Evolutionary conservation across 83 land plant genomes (phyloP).

Genomic region (Thuja plicata): DNA sequence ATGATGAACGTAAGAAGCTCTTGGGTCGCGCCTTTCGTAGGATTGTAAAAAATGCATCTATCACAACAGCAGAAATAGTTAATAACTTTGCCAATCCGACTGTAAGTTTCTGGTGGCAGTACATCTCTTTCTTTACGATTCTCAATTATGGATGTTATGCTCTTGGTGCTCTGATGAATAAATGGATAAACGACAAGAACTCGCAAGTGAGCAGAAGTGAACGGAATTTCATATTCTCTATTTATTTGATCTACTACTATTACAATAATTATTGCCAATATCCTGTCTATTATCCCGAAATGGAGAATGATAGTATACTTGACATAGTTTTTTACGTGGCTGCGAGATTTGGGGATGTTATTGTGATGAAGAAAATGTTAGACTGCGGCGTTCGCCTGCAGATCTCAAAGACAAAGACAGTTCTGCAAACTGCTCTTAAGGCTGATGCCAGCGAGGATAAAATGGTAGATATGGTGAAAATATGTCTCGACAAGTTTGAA

Average conservation of each 20-base stretch:
- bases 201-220: neutral
- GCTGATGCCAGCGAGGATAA: neutral
- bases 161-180: neutral
- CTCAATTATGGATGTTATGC: neutral
- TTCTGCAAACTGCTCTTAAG: neutral
- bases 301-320: neutral
- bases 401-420: neutral
- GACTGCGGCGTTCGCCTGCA: neutral
- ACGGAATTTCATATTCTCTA: neutral
- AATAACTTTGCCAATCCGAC: neutral
- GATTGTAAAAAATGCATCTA: neutral
- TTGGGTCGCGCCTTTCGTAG: neutral
- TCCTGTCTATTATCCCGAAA: rapidly evolving
- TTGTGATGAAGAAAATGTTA: neutral
- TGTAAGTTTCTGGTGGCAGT: neutral
- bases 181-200: neutral
- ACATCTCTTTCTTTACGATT: neutral
- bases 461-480: neutral
- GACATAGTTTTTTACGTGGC: neutral
- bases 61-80: neutral
- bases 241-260: neutral
- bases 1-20: neutral
- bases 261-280: rapidly evolving
- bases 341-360: neutral
- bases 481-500: neutral